A percentile compares a stretch with the other conserved stretches of the same genome.
Conservation (phyloP, 371 early-diverging fungal genomes). For the Phascolomyces articulosus region DNA sequence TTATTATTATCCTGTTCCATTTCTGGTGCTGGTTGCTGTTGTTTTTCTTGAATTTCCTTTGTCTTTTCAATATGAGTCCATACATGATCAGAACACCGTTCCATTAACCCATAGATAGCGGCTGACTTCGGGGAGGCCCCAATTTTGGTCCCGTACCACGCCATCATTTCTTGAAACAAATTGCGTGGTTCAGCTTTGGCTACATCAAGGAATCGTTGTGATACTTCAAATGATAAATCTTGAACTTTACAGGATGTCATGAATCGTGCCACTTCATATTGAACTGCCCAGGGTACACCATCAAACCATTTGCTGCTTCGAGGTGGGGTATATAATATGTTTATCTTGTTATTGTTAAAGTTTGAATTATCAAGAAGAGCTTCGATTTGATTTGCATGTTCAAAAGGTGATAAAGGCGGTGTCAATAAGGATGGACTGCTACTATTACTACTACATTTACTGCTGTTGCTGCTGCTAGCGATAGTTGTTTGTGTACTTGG, state of each 20-base stretch:
- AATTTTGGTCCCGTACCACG: conserved; percentile 25
- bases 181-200: conserved; percentile 23
- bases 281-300: conserved; percentile 24
- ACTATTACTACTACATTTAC: not conserved
- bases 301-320: conserved; percentile 14
- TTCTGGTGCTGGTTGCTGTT: not conserved
- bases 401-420: conserved; percentile 22
- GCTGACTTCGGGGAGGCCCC: not conserved
- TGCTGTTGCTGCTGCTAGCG: too few species aligned
- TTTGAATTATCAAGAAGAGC: not conserved
- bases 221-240: conserved; percentile 28
- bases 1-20: not conserved
- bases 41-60: not conserved
- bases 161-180: conserved; percentile 31
- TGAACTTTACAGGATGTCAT: conserved; percentile 16
- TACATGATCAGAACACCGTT: conserved; percentile 35
- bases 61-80: conserved; percentile 26
- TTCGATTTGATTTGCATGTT: conserved; percentile 3
- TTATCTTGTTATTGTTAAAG: not conserved
- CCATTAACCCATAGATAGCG: conserved; percentile 21
- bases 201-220: conserved; percentile 26
- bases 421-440: conserved; percentile 12
- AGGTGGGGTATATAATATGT: conserved; percentile 11
- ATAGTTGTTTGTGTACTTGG: too few species aligned
- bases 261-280: conserved; percentile 43